Evolutionary conservation across 768 basidiomycete genomes (phyloP).

Genomic region (Tricholoma flavovirens): DNA sequence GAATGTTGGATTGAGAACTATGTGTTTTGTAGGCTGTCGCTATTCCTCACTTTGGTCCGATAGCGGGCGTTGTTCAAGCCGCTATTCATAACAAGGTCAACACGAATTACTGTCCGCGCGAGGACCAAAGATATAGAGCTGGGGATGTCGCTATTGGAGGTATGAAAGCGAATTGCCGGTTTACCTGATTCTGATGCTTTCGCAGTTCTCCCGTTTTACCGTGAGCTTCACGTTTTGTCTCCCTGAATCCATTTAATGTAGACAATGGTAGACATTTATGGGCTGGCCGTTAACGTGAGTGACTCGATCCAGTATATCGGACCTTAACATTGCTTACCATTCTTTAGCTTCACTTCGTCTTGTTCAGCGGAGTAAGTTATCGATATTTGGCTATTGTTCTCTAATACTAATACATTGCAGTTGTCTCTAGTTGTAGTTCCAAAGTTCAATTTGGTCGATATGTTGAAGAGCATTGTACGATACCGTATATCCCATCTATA

Average conservation of each 20-base stretch:
- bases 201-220: slow-evolving; percentile 55
- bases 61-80: slow-evolving; percentile 59
- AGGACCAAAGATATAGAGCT: slow-evolving; percentile 48
- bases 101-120: slow-evolving; percentile 35
- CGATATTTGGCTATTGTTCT: not conserved
- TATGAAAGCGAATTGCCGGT: slow-evolving; percentile 16
- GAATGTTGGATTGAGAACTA: not conserved
- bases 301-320: not conserved
- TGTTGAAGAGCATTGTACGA: slow-evolving; percentile 54
- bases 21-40: slow-evolving; percentile 44
- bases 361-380: slow-evolving; percentile 49
- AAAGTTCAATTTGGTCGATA: slow-evolving; percentile 57
- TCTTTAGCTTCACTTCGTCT: slow-evolving; percentile 46
- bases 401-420: slow-evolving; percentile 15
- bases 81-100: slow-evolving; percentile 48
- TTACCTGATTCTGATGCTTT: not conserved
- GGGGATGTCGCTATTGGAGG: slow-evolving; percentile 60
- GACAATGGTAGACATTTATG: slow-evolving; percentile 51
- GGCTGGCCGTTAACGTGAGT: slow-evolving; percentile 53
- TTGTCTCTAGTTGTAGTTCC: slow-evolving; percentile 54
- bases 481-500: slow-evolving; percentile 41
- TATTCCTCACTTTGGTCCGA: slow-evolving; percentile 52
- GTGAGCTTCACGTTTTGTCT: slow-evolving; percentile 29
- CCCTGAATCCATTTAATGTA: not conserved
- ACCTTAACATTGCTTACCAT: not conserved